Conservation (phyloP, 208 protist species). For the Eutreptiella sp. region DNA sequence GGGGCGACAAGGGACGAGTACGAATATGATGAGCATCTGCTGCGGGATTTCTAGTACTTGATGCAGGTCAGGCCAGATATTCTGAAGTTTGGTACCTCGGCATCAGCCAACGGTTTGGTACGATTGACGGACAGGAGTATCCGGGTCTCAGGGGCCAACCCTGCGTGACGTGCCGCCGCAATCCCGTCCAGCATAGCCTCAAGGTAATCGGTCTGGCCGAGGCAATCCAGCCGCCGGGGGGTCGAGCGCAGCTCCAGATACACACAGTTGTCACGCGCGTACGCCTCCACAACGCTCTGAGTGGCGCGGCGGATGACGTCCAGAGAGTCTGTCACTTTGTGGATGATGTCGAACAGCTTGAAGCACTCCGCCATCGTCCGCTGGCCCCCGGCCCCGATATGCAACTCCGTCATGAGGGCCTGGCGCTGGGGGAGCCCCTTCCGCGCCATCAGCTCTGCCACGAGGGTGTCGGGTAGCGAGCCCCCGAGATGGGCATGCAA, state of each 20-base stretch:
- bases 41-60: no score
- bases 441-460: slow-evolving; percentile 31
- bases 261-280: slow-evolving; percentile 54
- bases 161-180: neutral
- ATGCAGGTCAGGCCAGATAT: no score
- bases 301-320: slow-evolving; percentile 61
- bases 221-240: slow-evolving; percentile 37
- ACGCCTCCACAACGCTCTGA: slow-evolving; percentile 61
- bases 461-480: slow-evolving; percentile 9
- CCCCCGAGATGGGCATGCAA: slow-evolving; percentile 36
- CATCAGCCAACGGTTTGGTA: no score
- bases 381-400: no score
- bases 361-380: slow-evolving; percentile 75
- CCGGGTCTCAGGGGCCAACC: no score
- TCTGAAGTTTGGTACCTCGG: no score
- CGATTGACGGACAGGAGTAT: no score
- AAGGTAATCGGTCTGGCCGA: slow-evolving; percentile 20
- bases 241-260: slow-evolving; percentile 71
- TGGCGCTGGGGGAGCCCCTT: no score
- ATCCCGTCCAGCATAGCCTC: slow-evolving; percentile 13
- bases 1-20: no score
- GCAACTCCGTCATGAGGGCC: no score
- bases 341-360: slow-evolving; percentile 62
- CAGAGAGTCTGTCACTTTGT: slow-evolving; percentile 58
- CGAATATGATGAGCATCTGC: no score